Evolutionary conservation across 495 filamentous ascomycete genomes (phyloP).

Genomic region (Neurospora tetraspora): DNA sequence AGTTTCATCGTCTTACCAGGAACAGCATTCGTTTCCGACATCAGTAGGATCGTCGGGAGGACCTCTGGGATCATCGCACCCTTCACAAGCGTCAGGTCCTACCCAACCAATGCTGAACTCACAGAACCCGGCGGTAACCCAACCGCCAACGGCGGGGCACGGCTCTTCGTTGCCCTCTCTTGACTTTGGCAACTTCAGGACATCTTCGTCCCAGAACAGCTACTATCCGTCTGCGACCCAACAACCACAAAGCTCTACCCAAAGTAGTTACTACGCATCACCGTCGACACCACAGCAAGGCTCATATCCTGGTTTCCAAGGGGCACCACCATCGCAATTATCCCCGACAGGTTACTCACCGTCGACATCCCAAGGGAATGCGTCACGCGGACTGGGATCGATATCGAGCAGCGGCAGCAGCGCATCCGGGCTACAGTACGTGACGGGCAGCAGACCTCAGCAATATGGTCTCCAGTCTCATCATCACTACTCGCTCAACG

Average conservation of each 20-base stretch:
- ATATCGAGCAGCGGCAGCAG: slow-evolving; percentile 33
- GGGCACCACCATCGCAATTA: slow-evolving; percentile 30
- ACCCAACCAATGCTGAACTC: slow-evolving; percentile 10
- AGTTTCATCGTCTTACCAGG: slow-evolving; percentile 20
- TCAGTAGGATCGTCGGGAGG: slow-evolving; percentile 21
- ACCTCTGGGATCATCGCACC: slow-evolving; percentile 14
- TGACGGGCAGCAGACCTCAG: background rate
- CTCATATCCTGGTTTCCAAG: slow-evolving; percentile 43
- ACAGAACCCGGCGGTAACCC: slow-evolving; percentile 29
- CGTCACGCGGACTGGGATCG: slow-evolving; percentile 28
- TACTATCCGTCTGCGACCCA: slow-evolving; percentile 1
- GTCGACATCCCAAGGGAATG: slow-evolving; percentile 3
- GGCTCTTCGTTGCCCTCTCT: background rate
- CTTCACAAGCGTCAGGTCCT: slow-evolving; percentile 16
- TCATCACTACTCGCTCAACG: slow-evolving; percentile 1
- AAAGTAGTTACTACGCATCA: slow-evolving; percentile 42
- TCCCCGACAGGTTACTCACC: slow-evolving; percentile 7
- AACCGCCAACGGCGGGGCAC: slow-evolving; percentile 43
- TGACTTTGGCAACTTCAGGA: slow-evolving; percentile 42
- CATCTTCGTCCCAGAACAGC: slow-evolving; percentile 21
- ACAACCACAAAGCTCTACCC: slow-evolving; percentile 30
- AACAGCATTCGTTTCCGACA: slow-evolving; percentile 22
- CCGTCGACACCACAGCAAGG: slow-evolving; percentile 55
- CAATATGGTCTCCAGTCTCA: background rate
- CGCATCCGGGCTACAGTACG: background rate